phyloP scores from a whole-genome alignment of 805 yeast genomes.

The Candida gorgasii region DNA sequence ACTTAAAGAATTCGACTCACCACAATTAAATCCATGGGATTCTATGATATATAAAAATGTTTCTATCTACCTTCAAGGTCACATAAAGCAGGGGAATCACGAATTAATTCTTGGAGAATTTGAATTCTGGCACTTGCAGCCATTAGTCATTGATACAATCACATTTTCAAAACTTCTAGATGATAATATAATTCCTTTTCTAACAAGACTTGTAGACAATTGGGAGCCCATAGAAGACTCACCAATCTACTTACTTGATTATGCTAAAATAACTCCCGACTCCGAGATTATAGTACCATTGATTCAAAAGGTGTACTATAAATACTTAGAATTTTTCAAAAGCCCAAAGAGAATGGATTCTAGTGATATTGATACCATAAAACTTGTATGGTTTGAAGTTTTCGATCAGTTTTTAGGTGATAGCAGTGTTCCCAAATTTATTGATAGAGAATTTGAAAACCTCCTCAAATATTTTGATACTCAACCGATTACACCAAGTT shows the following conservation, averaged over 20 bases:
- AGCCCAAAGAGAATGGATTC: not conserved
- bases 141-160: conserved; percentile 17
- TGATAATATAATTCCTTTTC: conserved; percentile 22
- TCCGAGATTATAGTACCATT: conserved; percentile 6
- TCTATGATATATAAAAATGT: conserved; percentile 17
- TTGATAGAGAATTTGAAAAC: not conserved
- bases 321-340: conserved; percentile 10
- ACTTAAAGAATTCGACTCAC: conserved; percentile 5
- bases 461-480: conserved; percentile 1
- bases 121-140: conserved; percentile 18
- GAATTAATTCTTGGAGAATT: conserved; percentile 14
- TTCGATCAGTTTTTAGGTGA: conserved; percentile 10
- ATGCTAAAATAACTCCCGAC: conserved; percentile 17
- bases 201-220: conserved; percentile 11
- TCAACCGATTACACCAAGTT: not conserved
- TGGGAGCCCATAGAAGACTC: conserved; percentile 20
- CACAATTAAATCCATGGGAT: conserved; percentile 20
- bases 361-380: conserved; percentile 4
- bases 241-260: conserved; percentile 23
- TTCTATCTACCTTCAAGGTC: not conserved
- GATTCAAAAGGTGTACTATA: conserved; percentile 11
- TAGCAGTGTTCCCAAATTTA: not conserved
- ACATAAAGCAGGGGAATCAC: conserved; percentile 6
- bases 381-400: conserved; percentile 11
- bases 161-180: conserved; percentile 14